Evolutionary conservation across 306 rosid genomes (phyloP), one percentile per base, ranked within the genome.

Genomic region (Dicorynia guianensis): DNA sequence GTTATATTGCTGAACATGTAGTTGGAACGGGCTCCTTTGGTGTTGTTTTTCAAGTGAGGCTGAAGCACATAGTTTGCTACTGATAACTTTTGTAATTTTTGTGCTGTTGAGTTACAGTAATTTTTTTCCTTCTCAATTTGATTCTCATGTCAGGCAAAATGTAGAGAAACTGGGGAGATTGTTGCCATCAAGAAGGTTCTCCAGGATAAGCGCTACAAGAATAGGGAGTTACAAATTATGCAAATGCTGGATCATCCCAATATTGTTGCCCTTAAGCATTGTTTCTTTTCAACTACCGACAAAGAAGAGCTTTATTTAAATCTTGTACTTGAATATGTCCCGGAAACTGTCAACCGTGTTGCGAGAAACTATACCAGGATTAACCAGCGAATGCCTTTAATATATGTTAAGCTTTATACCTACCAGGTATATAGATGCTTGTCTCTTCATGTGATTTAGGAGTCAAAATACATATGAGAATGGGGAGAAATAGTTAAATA

Each of bases 191-290:
- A 95, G 88, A 95, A 95, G 87, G 99, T 95, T 79, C 96, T 95
- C 70, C 99, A 95, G 81, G 99, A 95, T 90, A 91, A 91, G 88
- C 95, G 99, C 69, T 95, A 92, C 89, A 95, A 92, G 84, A 95
- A 95, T 76, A 87, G 99, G 84, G 99, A 95, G 80, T 79, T 95
- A 66, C 99, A 95, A 76, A 95, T 95, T 76, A 95, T 95, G 99
- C 97, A 95, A 81, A 92, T 95, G 99, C 85, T 95, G 86, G 97
- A 95, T 82, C 99, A 95, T 83, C 99, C 99, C 46, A 92, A 95
- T 72, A 84, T 95, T 65, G 99, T 95, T 50, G 88, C 93, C 71
- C 89, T 95, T 8, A 92, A 87, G 76, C 99, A 95, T 80, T 89
- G 92, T 73, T 95, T 95, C 94, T 91, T 71, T 80, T 95, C 99